Evolutionary conservation across 2,329 filamentous ascomycete species (phyloP).

Genomic region (Phaeomoniella chlamydospora): DNA sequence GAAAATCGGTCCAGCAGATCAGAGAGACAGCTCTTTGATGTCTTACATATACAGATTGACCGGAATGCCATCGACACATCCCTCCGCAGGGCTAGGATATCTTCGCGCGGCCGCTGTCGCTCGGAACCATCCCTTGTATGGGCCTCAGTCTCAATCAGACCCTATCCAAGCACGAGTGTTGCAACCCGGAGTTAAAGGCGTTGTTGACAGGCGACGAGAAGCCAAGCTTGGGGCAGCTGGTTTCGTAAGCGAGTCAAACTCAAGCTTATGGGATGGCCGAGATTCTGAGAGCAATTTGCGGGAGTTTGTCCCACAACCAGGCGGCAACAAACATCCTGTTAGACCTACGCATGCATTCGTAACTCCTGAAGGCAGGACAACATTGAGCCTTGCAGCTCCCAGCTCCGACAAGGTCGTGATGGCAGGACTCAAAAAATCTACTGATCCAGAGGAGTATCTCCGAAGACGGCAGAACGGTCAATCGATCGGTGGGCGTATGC

Average conservation of each 20-base stretch:
- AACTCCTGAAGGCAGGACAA: not conserved
- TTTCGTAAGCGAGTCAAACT: slow-evolving; percentile 5
- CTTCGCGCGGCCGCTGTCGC: slow-evolving; percentile 38
- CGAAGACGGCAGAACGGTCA: not conserved
- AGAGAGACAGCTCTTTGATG: not conserved
- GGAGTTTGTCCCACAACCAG: not conserved
- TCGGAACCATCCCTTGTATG: slow-evolving; percentile 45
- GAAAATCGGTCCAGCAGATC: not conserved
- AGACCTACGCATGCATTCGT: not conserved
- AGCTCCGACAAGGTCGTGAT: not conserved
- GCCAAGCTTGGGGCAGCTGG: slow-evolving; percentile 10
- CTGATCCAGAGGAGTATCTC: not conserved
- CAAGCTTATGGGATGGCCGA: not conserved
- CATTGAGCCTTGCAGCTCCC: not conserved
- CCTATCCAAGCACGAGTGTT: slow-evolving; percentile 46
- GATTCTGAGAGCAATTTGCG: not conserved
- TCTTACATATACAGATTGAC: slow-evolving; percentile 20
- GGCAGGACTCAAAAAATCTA: not conserved
- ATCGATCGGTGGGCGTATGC: not conserved
- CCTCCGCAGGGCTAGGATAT: slow-evolving; percentile 50
- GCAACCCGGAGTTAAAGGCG: slow-evolving; percentile 6
- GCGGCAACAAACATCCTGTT: not conserved
- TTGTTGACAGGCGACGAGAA: not conserved
- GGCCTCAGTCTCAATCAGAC: slow-evolving; percentile 37
- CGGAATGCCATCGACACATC: slow-evolving; percentile 47